Evolutionary conservation across 148 eudicot species (phyloP).

Genomic region (Beta vulgaris): DNA sequence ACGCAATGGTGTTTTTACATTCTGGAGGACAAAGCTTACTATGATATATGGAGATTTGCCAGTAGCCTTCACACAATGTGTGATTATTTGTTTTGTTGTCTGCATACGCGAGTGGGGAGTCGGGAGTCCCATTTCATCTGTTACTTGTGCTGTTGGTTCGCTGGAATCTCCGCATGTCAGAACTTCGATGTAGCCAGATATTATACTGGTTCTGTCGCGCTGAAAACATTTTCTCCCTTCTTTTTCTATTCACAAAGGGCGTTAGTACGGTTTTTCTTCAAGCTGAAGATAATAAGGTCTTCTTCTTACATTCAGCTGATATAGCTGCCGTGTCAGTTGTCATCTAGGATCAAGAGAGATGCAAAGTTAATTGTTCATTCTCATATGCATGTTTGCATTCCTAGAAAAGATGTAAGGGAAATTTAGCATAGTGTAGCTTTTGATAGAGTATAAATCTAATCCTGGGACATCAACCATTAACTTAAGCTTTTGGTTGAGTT

Average conservation of each 20-base stretch:
- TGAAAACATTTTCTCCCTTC: neutral
- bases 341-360: neutral
- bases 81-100: neutral
- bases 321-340: neutral
- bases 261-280: neutral
- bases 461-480: too few species aligned
- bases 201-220: neutral
- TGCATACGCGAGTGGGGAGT: neutral
- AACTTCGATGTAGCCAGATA: neutral
- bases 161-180: neutral
- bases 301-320: neutral
- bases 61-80: neutral
- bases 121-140: neutral
- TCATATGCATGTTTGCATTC: neutral
- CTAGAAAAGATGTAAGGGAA: neutral
- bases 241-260: neutral
- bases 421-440: conserved; percentile 1
- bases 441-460: too few species aligned
- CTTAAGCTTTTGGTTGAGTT: too few species aligned
- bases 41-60: neutral
- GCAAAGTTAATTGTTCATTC: neutral
- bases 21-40: neutral
- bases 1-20: neutral
- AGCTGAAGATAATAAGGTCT: neutral
- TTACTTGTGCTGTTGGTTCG: neutral